These are phyloP conservation scores for Mortierella sp. DNA, from an alignment of 371 early-diverging fungal species.

Conservation along the genomic window DNA sequence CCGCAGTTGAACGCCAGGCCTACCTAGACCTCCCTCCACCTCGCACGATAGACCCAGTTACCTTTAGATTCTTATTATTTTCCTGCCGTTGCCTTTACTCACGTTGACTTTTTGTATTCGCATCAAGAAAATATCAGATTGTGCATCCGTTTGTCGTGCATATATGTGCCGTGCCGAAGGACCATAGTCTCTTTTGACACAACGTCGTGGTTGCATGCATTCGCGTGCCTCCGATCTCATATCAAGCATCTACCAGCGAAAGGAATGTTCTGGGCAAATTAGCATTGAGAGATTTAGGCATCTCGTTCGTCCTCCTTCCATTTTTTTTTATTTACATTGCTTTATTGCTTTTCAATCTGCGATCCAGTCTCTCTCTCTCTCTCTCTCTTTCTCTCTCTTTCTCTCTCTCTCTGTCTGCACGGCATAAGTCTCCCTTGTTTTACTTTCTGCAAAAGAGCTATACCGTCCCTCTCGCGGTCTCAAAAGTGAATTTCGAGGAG, in stretches of 20 bases:
- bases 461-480: neutral
- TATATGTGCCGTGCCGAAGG: neutral
- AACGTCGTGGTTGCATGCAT: neutral
- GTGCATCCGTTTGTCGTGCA: neutral
- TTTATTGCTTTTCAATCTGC: neutral
- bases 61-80: neutral
- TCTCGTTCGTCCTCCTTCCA: neutral
- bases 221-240: neutral
- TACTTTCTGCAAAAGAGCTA: no score
- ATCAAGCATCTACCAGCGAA: neutral
- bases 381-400: neutral
- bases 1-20: neutral
- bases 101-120: neutral
- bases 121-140: neutral
- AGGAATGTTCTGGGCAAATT: neutral
- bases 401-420: no score
- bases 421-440: no score
- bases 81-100: neutral
- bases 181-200: no score
- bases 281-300: neutral
- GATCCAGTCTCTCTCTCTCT: neutral
- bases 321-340: neutral
- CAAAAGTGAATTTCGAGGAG: neutral
- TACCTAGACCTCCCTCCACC: neutral
- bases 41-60: neutral